Base-by-base conservation (phyloP, 305 asterid species). In the Striga hermonthica region DNA sequence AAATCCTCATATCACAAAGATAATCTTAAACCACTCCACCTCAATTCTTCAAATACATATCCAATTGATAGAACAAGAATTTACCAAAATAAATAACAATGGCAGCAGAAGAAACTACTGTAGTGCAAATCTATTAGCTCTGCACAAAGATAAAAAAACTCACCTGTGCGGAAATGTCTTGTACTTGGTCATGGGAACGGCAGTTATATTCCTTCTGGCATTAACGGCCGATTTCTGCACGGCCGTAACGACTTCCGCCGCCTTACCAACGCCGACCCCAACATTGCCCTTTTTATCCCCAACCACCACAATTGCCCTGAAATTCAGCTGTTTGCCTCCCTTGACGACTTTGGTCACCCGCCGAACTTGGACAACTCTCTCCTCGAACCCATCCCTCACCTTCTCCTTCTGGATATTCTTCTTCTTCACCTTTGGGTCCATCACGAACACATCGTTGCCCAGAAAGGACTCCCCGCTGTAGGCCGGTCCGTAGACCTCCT, bases 201-300 rank as follows among this genome's bases (percentile, higher is more conserved):
- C 49, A 39, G 84, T 63, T 5, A 92, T 67, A 66, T 92, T 89
- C 85, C 97, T 82, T 63, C 98, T 74, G 2, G 98, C 98, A 83
- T 92, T 82, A 6, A 81, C 77, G 6, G 96, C 91, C 40, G 96
- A 86, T 57, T 92, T 92, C 74, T 86, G 96, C 61, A 92, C 97
- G 6, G 98, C 98, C 1, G 73, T 74, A 28, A 82, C 72, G 2
- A 87, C 91, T 65, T 92, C 97, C 74, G 87, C 90, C 1, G 98
- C 98, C 76, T 92, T 92, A 0, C 96, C 98, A 5, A 92, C 97
- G 5, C 98, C 98, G 10, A 92, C 96, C 10, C 98, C 98, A 0
- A 92, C 96, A 10, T 84, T 84, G 3, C 98, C 98, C 79, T 84
- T 84, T 57, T 87, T 92, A 56, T 92, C 96, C 1, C 97, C 97